Evolutionary conservation across 2,329 filamentous ascomycete genomes (phyloP).

Genomic region (Colletotrichum godetiae): DNA sequence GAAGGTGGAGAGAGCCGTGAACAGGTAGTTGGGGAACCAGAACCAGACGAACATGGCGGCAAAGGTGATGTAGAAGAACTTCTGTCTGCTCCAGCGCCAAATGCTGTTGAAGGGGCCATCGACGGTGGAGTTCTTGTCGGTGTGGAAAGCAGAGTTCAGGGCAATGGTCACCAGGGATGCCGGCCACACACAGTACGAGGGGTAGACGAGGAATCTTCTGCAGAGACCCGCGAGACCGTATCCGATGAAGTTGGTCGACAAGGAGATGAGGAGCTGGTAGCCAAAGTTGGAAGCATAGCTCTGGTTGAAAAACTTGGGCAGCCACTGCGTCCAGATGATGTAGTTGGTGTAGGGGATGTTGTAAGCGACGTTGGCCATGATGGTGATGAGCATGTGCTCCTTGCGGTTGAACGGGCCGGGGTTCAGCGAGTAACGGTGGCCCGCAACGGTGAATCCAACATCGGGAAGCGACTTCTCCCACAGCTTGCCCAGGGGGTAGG

Average conservation of each 20-base stretch:
- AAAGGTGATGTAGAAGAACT: conserved; percentile 54
- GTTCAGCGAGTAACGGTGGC: conserved; percentile 53
- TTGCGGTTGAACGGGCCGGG: conserved; percentile 63
- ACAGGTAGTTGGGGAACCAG: conserved; percentile 60
- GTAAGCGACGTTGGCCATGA: conserved; percentile 64
- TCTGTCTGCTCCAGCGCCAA: conserved; percentile 50
- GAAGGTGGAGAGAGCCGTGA: conserved; percentile 54
- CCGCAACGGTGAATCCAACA: conserved; percentile 45
- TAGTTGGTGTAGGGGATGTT: conserved; percentile 55
- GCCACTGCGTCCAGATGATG: conserved; percentile 55
- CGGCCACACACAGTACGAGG: conserved; percentile 60
- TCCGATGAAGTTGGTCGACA: conserved; percentile 61
- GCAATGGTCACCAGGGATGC: conserved; percentile 56
- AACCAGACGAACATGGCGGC: conserved; percentile 59
- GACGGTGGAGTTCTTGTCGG: conserved; percentile 43
- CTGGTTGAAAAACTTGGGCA: conserved; percentile 57
- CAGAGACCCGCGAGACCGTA: conserved; percentile 57
- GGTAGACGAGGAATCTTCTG: conserved; percentile 58
- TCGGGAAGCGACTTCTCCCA: conserved; percentile 49
- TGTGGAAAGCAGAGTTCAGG: conserved; percentile 55
- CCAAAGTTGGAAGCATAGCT: conserved; percentile 52
- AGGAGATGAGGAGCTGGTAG: conserved; percentile 57
- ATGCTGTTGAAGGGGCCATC: conserved; percentile 46
- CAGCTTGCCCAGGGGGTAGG: conserved; percentile 48
- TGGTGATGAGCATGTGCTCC: conserved; percentile 64